These are phyloP conservation scores for Kwoniella mangroviensis DNA, from an alignment of 768 basidiomycete genomes.

Conservation along the genomic window DNA sequence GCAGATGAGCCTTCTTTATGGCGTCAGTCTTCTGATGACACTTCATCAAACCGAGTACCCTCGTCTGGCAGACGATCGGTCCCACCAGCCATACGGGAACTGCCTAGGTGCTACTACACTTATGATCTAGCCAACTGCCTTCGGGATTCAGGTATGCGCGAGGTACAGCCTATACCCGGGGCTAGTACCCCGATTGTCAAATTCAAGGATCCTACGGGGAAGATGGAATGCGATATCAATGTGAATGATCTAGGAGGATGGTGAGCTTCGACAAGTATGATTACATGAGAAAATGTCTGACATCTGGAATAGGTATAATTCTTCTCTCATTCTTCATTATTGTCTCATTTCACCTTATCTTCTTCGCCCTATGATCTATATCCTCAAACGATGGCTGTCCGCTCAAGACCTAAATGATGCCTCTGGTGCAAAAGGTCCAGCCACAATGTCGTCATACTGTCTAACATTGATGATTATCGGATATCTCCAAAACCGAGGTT, in stretches of 20 bases:
- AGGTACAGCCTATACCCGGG: constrained; percentile 37
- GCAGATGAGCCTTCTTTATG: constrained; percentile 35
- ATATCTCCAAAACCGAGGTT: constrained; percentile 51
- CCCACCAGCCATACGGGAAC: constrained; percentile 12
- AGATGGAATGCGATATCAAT: constrained; percentile 48
- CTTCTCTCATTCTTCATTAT: constrained; percentile 50
- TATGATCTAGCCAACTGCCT: constrained; percentile 24
- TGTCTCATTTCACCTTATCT: constrained; percentile 50
- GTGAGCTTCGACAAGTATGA: constrained; percentile 27
- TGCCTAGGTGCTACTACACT: constrained; percentile 37
- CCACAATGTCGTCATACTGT: constrained; percentile 54
- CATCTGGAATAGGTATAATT: constrained; percentile 47
- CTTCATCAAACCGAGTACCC: not conserved
- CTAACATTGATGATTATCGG: constrained; percentile 53
- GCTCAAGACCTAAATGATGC: constrained; percentile 51
- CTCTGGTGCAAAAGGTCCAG: constrained; percentile 44
- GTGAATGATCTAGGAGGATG: constrained; percentile 55
- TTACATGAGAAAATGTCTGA: not conserved
- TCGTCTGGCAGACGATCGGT: constrained; percentile 8
- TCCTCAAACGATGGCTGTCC: constrained; percentile 52
- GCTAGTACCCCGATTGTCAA: constrained; percentile 54
- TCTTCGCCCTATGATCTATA: constrained; percentile 54
- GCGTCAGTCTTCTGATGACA: constrained; percentile 19
- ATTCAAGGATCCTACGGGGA: constrained; percentile 37
- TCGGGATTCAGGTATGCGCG: constrained; percentile 21